Base-by-base conservation (phyloP, 768 basidiomycete genomes). In the Aureoboletus auriporus region DNA sequence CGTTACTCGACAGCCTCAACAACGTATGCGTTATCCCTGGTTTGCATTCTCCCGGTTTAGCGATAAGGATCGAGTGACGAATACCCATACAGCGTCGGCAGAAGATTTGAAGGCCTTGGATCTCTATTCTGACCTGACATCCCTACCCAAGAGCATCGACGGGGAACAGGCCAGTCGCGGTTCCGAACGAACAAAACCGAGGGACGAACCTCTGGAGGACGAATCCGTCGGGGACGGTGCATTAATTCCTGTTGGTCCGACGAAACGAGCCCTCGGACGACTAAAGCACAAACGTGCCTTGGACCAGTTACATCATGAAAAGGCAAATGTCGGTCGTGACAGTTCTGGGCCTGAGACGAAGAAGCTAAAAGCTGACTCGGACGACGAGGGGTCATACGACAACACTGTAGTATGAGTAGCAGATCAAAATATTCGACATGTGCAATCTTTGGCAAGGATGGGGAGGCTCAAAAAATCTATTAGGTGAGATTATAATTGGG, bases 121-220 rank as follows among this genome's bases (percentile, higher is more conserved):
- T 44, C 66, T 89, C 3, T 90, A 90, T 57, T 66, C 70, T 2
- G 70, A 74, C 42, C 70, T 89, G 27, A 65, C 69, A 0, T 71
- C 75, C 17, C 68, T 89, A 50, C 86, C 86, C 4, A 89, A 89
- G 59, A 72, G 75, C 49, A 62, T 70, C 16, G 75, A 78, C 30
- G 67, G 58, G 5, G 75, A 75, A 34, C 71, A 73, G 45, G 73
- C 75, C 43, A 68, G 66, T n/a, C 70, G 69, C 53, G 64, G 66
- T 36, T 63, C 65, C 5, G 68, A 67, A 9, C 54, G 45, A 45
- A 47, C 47, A n/a, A 52, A 55, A 39, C 47, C 56, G 35, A 42
- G 27, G 10, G 42, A 42, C 20, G 51, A 44, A 17, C 38, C 44
- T 42, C 9, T 20, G 9, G 44, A 53, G 39, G 56, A 65, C 39